phyloP scores from a whole-genome alignment of 2,329 filamentous ascomycete genomes.

The Sclerotinia trifoliorum region DNA sequence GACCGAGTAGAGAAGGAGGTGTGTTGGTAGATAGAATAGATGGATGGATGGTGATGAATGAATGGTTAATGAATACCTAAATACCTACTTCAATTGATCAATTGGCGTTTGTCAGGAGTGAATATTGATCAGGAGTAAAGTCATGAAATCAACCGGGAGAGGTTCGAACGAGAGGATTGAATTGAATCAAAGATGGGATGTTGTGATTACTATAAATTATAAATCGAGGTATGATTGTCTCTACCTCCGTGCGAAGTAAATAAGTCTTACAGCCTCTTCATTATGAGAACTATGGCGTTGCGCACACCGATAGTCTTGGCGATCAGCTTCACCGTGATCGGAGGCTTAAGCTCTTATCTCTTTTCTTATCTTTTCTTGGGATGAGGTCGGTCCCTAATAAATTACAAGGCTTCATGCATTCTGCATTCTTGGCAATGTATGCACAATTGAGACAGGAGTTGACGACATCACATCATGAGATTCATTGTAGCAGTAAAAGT shows the following conservation, averaged over 20 bases:
- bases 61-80: neutral
- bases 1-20: neutral
- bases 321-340: neutral
- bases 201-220: neutral
- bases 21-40: too few relatives aligned
- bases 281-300: neutral
- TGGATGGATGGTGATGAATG: neutral
- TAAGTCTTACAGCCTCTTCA: slow-evolving; percentile 6
- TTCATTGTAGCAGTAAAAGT: neutral
- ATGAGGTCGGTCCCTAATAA: too few relatives aligned
- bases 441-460: neutral
- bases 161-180: neutral
- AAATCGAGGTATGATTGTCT: too few relatives aligned
- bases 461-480: neutral
- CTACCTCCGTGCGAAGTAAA: too few relatives aligned
- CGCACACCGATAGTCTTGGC: slow-evolving; percentile 8
- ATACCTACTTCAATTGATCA: neutral
- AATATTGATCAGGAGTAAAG: neutral
- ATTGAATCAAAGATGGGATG: slow-evolving; percentile 1
- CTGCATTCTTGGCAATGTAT: neutral
- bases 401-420: neutral
- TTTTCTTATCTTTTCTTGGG: too few relatives aligned
- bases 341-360: neutral
- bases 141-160: neutral
- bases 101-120: neutral